A percentile compares a stretch with the other conserved stretches of the same genome.
Conservation (phyloP, 768 basidiomycete species). For the Mycena crocata region DNA sequence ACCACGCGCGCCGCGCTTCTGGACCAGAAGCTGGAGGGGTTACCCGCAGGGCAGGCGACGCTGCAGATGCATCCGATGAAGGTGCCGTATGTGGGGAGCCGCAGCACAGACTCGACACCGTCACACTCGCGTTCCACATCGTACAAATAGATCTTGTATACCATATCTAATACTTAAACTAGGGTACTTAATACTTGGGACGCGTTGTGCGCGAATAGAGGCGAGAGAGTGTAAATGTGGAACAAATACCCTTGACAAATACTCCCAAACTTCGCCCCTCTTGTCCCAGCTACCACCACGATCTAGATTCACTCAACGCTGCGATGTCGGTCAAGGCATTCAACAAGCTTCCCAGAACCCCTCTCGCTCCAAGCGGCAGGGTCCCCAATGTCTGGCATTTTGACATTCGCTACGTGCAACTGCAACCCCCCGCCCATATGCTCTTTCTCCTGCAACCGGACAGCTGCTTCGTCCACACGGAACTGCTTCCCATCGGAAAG, state of each 20-base stretch:
- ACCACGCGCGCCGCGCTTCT: not conserved
- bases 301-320: too few species aligned
- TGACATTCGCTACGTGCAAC: constrained; percentile 47
- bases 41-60: not conserved
- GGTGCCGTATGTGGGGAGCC: not conserved
- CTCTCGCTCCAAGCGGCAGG: not conserved
- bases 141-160: too few species aligned
- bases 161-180: too few species aligned
- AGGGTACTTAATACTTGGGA: too few species aligned
- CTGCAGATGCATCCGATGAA: not conserved
- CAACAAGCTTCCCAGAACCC: constrained; percentile 6
- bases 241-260: too few species aligned
- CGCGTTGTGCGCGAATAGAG: too few species aligned
- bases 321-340: not conserved
- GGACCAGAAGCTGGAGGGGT: not conserved
- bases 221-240: too few species aligned
- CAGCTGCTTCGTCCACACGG: constrained; percentile 38
- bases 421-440: constrained; percentile 47
- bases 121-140: not conserved
- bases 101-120: too few species aligned
- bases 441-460: constrained; percentile 45
- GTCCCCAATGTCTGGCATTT: constrained; percentile 48
- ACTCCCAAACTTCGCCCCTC: too few species aligned
- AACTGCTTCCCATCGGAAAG: constrained; percentile 38
- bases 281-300: too few species aligned